Evolutionary conservation across 1,139 yeast genomes (phyloP).

Genomic region (Scheffersomyces titani): DNA sequence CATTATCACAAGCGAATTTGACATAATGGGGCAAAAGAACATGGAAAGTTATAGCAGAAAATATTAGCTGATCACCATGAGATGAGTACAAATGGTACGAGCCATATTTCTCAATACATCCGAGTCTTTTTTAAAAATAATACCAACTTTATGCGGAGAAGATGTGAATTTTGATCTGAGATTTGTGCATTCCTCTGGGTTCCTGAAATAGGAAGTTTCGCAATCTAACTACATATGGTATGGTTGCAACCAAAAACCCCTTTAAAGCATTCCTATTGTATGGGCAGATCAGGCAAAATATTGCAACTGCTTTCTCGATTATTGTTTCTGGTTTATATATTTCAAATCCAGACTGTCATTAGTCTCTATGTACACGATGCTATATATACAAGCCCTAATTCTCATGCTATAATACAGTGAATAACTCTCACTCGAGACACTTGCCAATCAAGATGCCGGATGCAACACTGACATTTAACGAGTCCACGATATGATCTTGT

Average conservation of each 20-base stretch:
- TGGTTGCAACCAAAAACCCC: background rate
- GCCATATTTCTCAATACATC: background rate
- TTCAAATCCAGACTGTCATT: background rate
- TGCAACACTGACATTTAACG: conserved; percentile 89
- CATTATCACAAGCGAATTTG: background rate
- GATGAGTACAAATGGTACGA: too few relatives aligned
- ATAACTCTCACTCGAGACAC: conserved; percentile 27
- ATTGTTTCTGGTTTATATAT: background rate
- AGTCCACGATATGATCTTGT: conserved; percentile 59
- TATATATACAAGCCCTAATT: background rate
- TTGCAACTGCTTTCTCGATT: too few relatives aligned
- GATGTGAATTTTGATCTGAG: background rate
- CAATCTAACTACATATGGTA: background rate
- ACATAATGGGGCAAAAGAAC: background rate
- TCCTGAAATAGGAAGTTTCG: background rate
- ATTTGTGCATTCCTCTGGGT: too few relatives aligned
- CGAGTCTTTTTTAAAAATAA: background rate
- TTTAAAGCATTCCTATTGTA: background rate
- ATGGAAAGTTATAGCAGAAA: background rate
- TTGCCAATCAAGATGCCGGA: conserved; percentile 64
- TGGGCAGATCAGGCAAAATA: too few relatives aligned
- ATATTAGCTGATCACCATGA: too few relatives aligned
- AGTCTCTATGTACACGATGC: background rate
- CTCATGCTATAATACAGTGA: background rate
- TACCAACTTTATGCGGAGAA: background rate